These are phyloP conservation scores for Forsythia suspensa DNA, from an alignment of 257 asterid genomes.

Conservation along the genomic window DNA sequence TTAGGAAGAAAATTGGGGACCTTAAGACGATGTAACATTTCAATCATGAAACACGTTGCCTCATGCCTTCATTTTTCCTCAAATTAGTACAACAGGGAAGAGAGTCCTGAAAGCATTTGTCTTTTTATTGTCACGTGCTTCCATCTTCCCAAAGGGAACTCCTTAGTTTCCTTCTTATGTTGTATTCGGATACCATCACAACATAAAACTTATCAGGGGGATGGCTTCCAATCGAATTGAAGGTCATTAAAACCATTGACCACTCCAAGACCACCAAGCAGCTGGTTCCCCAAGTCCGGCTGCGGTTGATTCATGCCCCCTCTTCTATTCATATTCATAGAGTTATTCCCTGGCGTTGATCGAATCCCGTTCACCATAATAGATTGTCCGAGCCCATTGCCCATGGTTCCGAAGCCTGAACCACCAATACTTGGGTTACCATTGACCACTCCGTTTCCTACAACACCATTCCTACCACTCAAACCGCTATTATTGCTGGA, in stretches of 20 bases:
- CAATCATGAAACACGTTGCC: not conserved
- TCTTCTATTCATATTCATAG: slow-evolving; percentile 71
- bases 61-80: not conserved
- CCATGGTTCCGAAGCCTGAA: slow-evolving; percentile 53
- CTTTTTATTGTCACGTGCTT: not conserved
- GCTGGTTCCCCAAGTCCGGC: slow-evolving; percentile 56
- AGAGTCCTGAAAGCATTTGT: not conserved
- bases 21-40: not conserved
- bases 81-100: not conserved
- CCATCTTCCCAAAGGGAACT: not conserved
- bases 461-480: slow-evolving; percentile 38
- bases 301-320: slow-evolving; percentile 70
- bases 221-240: slow-evolving; percentile 46
- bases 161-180: not conserved
- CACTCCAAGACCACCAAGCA: slow-evolving; percentile 49
- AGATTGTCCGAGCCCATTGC: slow-evolving; percentile 56
- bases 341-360: slow-evolving; percentile 58
- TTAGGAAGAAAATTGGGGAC: not conserved
- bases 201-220: slow-evolving; percentile 45
- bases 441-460: slow-evolving; percentile 22
- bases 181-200: not conserved
- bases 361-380: slow-evolving; percentile 72
- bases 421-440: slow-evolving; percentile 52
- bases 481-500: slow-evolving; percentile 42
- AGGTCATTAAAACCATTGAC: slow-evolving; percentile 45